phyloP scores from a whole-genome alignment of 2,329 filamentous ascomycete genomes.

The Phyllosticta paracitricarpa region DNA sequence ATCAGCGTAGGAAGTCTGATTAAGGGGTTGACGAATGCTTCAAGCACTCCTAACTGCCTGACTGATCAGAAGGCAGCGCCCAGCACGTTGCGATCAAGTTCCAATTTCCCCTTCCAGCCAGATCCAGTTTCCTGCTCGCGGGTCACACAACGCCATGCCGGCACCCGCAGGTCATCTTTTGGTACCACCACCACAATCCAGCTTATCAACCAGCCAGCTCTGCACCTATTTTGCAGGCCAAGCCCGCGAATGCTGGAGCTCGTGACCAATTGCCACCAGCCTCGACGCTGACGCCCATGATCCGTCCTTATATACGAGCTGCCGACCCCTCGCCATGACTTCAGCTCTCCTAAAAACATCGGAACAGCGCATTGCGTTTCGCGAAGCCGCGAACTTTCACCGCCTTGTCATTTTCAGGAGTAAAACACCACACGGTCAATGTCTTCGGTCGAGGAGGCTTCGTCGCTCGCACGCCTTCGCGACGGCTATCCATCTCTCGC shows the following conservation, averaged over 20 bases:
- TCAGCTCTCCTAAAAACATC: neutral
- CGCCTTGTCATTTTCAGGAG: neutral
- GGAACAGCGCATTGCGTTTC: neutral
- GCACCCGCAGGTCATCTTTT: neutral
- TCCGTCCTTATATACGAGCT: neutral
- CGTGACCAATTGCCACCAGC: neutral
- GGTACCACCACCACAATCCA: neutral
- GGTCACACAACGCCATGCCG: neutral
- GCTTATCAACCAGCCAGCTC: neutral
- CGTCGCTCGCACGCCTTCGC: neutral
- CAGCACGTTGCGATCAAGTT: neutral
- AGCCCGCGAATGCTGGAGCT: neutral
- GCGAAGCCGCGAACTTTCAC: neutral
- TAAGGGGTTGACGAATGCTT: neutral
- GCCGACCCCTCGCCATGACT: neutral
- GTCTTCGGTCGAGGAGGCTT: neutral
- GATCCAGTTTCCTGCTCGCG: neutral
- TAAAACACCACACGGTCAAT: neutral
- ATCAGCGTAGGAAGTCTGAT: neutral
- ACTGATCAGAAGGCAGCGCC: neutral
- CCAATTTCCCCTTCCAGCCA: neutral
- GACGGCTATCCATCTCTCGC: conserved; percentile 15
- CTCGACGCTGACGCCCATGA: neutral
- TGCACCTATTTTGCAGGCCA: neutral
- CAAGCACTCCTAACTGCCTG: neutral